Conservation (phyloP, 371 early-diverging fungal genomes). For the Blyttiomyces sp. region DNA sequence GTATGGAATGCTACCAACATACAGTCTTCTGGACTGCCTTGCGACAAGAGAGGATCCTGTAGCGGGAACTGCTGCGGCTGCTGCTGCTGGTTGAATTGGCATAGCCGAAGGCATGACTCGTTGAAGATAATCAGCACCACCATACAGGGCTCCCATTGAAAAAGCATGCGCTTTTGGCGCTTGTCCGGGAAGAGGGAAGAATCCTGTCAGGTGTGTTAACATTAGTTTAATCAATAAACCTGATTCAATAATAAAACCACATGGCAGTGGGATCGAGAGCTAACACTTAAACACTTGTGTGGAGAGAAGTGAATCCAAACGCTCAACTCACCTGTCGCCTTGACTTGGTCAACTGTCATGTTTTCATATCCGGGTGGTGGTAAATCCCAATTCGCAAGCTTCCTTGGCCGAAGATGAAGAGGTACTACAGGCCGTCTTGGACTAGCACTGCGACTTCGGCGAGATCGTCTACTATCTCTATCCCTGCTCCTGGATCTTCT, state of each 20-base stretch:
- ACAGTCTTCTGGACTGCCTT: conserved; percentile 80
- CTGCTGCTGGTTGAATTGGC: conserved; percentile 44
- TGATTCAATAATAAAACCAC: no score
- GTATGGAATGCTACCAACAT: conserved; percentile 89
- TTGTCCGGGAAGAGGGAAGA: conserved; percentile 91
- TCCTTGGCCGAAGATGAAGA: conserved; percentile 74
- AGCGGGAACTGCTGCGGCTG: conserved; percentile 38
- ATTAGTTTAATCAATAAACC: no score
- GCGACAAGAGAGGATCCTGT: conserved; percentile 41
- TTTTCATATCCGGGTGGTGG: conserved; percentile 90
- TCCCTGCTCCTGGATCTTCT: conserved; percentile 31
- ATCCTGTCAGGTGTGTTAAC: conserved; percentile 47
- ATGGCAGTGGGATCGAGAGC: no score
- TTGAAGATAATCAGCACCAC: conserved; percentile 10
- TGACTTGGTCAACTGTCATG: conserved; percentile 84
- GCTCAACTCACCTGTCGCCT: conserved; percentile 76
- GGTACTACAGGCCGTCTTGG: conserved; percentile 37
- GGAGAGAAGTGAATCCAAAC: no score
- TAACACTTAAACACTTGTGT: no score
- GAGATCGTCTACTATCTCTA: conserved; percentile 3
- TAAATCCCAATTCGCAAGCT: conserved; percentile 90
- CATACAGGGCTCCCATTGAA: conserved; percentile 54
- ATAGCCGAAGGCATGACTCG: conserved; percentile 41
- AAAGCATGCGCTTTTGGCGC: conserved; percentile 23
- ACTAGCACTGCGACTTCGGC: conserved; percentile 15